phyloP scores from a whole-genome alignment of 2,329 filamentous ascomycete species.

The Arthroderma uncinatum region DNA sequence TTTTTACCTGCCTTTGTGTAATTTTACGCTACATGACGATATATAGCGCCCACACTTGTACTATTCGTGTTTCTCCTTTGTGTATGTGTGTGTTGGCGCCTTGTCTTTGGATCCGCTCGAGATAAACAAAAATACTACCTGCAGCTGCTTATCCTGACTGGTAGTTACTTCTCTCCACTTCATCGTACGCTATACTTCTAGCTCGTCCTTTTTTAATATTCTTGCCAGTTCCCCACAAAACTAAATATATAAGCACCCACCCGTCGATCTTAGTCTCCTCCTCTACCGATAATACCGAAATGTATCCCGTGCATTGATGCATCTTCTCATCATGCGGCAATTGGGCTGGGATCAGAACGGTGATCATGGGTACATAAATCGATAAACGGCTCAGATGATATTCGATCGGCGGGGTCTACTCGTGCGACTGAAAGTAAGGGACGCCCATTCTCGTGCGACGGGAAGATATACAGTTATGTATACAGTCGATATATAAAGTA shows the following conservation, averaged over 20 bases:
- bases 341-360: not conserved
- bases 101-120: not conserved
- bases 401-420: not conserved
- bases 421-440: not conserved
- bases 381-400: not conserved
- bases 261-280: not conserved
- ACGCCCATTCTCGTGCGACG: not conserved
- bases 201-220: not conserved
- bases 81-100: not conserved
- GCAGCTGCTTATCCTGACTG: not conserved
- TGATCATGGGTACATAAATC: not conserved
- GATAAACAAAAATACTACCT: slow-evolving; percentile 4
- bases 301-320: too few species aligned
- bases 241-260: not conserved
- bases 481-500: not conserved
- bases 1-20: not conserved
- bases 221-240: not conserved
- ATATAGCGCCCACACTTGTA: slow-evolving; percentile 7
- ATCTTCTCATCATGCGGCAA: not conserved
- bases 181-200: not conserved
- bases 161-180: not conserved
- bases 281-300: too few species aligned
- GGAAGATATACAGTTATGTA: not conserved
- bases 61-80: not conserved
- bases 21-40: slow-evolving; percentile 12